Conservation (phyloP, 495 filamentous ascomycete species). For the Aspergillus sparsus region DNA sequence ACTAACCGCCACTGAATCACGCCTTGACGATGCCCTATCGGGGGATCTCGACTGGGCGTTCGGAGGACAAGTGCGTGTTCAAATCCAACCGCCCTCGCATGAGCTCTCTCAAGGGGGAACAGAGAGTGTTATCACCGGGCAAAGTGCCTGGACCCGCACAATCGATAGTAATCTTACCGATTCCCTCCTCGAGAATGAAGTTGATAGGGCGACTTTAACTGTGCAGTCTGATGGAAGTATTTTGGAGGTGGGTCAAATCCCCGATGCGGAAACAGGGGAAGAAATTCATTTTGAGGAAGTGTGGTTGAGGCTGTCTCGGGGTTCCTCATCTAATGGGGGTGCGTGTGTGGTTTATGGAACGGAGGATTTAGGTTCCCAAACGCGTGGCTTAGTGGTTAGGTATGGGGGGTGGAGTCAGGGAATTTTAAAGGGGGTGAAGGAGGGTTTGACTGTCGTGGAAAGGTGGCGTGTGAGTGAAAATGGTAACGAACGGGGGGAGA, state of each 20-base stretch:
- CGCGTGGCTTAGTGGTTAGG: slow-evolving; percentile 1
- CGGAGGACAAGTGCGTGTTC: not conserved
- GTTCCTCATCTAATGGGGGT: not conserved
- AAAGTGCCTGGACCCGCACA: slow-evolving; percentile 1
- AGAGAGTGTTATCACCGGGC: not conserved
- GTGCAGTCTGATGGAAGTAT: slow-evolving; percentile 5
- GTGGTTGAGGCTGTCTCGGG: slow-evolving; percentile 8
- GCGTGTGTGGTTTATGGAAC: slow-evolving; percentile 2
- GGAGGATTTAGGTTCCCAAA: not conserved
- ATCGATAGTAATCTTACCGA: not conserved
- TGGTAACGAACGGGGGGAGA: not conserved
- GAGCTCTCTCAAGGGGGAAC: no score
- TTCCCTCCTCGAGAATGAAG: slow-evolving; percentile 1
- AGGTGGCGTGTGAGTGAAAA: not conserved
- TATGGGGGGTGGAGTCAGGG: slow-evolving; percentile 6
- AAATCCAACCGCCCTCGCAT: not conserved
- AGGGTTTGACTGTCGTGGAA: not conserved
- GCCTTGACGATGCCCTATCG: not conserved
- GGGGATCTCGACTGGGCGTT: not conserved
- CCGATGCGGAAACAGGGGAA: not conserved
- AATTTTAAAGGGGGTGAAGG: not conserved
- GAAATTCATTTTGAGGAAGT: slow-evolving; percentile 6
- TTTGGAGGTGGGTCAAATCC: slow-evolving; percentile 2
- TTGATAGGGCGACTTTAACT: not conserved
- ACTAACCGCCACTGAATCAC: slow-evolving; percentile 3